These are phyloP conservation scores for Nectriaceae sp. DNA, from an alignment of 2,329 filamentous ascomycete genomes.

Conservation along the genomic window DNA sequence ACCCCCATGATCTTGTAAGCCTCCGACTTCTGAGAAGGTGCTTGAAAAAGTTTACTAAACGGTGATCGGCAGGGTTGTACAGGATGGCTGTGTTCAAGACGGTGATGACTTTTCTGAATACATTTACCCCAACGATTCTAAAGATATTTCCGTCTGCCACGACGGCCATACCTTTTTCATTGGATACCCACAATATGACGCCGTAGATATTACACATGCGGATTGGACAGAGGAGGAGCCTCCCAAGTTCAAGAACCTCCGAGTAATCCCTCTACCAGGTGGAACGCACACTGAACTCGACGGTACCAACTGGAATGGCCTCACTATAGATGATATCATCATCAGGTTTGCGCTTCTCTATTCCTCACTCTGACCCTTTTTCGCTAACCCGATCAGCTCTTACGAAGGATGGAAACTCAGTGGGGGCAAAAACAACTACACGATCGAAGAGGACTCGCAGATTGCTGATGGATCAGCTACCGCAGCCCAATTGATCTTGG, in stretches of 20 bases:
- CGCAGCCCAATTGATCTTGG: background rate
- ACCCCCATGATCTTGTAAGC: conserved; percentile 5
- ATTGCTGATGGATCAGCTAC: background rate
- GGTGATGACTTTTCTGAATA: background rate
- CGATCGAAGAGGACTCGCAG: background rate
- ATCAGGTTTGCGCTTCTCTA: background rate
- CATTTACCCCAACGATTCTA: background rate
- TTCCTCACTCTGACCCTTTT: too few species aligned
- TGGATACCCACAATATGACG: background rate
- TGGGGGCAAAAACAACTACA: background rate
- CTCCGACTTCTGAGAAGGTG: too few species aligned
- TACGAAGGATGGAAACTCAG: conserved; percentile 2
- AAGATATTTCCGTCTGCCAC: background rate
- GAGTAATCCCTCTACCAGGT: conserved; percentile 1
- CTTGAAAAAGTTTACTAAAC: too few species aligned
- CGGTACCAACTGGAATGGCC: background rate
- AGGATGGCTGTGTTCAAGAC: background rate
- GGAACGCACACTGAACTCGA: background rate
- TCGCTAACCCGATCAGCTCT: background rate
- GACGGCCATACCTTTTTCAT: conserved; percentile 1
- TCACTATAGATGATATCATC: conserved; percentile 1
- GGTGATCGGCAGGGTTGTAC: too few species aligned
- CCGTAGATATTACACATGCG: too few species aligned
- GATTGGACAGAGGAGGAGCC: too few species aligned
- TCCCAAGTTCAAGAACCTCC: background rate